A percentile compares a stretch with the other conserved stretches of the same genome.
Conservation (phyloP, 2,329 filamentous ascomycete species). For the Colletotrichum sp. region DNA sequence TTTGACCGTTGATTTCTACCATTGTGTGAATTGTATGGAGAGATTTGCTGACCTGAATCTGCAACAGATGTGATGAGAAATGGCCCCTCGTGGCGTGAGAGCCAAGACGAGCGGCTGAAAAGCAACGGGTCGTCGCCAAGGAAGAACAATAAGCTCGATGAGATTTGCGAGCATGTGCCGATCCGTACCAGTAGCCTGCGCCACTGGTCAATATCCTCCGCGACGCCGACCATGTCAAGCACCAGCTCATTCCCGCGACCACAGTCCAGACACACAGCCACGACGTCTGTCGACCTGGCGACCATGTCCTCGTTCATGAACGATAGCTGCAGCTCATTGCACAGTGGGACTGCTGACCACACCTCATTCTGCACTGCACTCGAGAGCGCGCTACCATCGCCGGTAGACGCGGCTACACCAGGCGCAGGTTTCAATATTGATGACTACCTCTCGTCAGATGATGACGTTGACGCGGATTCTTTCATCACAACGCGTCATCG, state of each 20-base stretch:
- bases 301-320: constrained; percentile 20
- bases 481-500: constrained; percentile 24
- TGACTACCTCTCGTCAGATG: constrained; percentile 42
- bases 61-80: constrained; percentile 17
- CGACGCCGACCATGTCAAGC: constrained; percentile 44
- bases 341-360: constrained; percentile 18
- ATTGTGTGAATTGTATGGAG: neutral
- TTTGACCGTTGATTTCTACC: constrained; percentile 21
- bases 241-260: constrained; percentile 44
- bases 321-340: constrained; percentile 17
- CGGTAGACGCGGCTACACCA: neutral
- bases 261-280: constrained; percentile 47
- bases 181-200: constrained; percentile 40
- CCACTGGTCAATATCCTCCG: constrained; percentile 47
- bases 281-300: constrained; percentile 48
- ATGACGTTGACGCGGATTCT: constrained; percentile 42
- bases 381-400: constrained; percentile 8
- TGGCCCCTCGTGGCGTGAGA: constrained; percentile 15
- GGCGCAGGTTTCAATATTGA: constrained; percentile 38
- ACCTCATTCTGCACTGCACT: constrained; percentile 17
- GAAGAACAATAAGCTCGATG: constrained; percentile 30
- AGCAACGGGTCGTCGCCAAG: constrained; percentile 29
- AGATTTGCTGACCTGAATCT: neutral
- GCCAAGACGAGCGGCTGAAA: constrained; percentile 22
- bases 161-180: constrained; percentile 41